Evolutionary conservation across 768 basidiomycete genomes (phyloP), one percentile per base, ranked within the genome.

Genomic region (Mycena rosella): DNA sequence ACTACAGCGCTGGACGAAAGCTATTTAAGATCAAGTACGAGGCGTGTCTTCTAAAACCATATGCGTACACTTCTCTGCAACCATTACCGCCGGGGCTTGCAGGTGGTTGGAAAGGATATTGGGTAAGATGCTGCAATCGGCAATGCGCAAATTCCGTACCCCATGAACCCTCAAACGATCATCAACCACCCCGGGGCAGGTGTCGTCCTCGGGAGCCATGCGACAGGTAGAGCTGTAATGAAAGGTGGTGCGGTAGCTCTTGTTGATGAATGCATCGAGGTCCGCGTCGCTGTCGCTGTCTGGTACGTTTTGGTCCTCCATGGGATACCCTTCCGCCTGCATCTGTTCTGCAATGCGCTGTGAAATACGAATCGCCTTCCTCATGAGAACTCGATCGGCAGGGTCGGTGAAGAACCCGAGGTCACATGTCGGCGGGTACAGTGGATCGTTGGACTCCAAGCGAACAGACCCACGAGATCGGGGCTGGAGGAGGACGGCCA

Each of bases 151-250:
- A 57, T 81, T 81, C 32, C 53, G 42, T 1, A 83, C 75, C 9
- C 87, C 87, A 73, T 87, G 81, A 1, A 88, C 87, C 18, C 77
- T 72, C 18, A 85, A 70, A 32, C 80, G 73, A 56, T 82, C 81
- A 68, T 84, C 84, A 36, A 88, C 84, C 0, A 86, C 85, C 26
- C 87, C 87, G 20, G 59, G 59, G 20, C 42, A 57, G 44, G 74
- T 72, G 32, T 34, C 32, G 32, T 34, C 32, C 14, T 74, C 74
- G 2, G 62, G 70, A 53, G 74, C 80, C 79, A 83, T 82, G n/a
- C 81, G 66, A 73, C 81, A 82, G 45, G 80, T 79, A 32, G 75
- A 78, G 9, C 78, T 64, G 49, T 80, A 82, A 62, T 83, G 80
- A 65, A 75, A 80, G 49, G 78, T 78, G 15, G 79, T 75, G 49